A percentile compares a stretch with the other conserved stretches of the same genome.
phyloP scores from a whole-genome alignment of 2,329 filamentous ascomycete species.

The Botryotinia calthae region DNA sequence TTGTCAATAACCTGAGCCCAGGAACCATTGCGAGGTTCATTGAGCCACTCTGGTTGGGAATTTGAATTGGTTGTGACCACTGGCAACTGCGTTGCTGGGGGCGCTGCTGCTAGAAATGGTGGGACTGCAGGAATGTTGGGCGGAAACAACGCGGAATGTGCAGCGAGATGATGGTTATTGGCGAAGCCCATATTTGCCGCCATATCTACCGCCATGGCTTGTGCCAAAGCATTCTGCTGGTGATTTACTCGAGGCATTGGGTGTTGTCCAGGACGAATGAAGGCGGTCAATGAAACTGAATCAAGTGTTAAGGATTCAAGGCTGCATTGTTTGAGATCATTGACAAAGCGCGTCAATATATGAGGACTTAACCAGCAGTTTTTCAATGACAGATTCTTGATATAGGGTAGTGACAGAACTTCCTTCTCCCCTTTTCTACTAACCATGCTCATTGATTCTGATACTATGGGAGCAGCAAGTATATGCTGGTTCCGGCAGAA shows the following conservation, averaged over 20 bases:
- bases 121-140: not conserved
- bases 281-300: conserved; percentile 61
- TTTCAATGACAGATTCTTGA: conserved; percentile 59
- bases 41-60: conserved; percentile 35
- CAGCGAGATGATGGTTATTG: not conserved
- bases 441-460: conserved; percentile 38
- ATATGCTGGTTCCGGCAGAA: conserved; percentile 61
- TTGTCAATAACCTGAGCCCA: conserved; percentile 51
- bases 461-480: conserved; percentile 56
- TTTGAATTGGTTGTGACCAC: conserved; percentile 19
- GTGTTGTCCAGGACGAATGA: conserved; percentile 35
- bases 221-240: conserved; percentile 13
- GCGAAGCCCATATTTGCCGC: not conserved
- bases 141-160: not conserved
- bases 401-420: conserved; percentile 53
- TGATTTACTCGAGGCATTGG: conserved; percentile 25
- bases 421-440: conserved; percentile 28
- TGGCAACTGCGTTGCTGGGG: not conserved
- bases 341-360: conserved; percentile 52
- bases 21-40: conserved; percentile 44
- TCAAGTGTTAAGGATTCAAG: conserved; percentile 58
- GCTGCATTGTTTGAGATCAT: conserved; percentile 45
- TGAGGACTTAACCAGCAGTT: conserved; percentile 68
- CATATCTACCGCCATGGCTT: conserved; percentile 9
- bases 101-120: not conserved